A percentile compares a stretch with the other conserved stretches of the same genome.
These are phyloP conservation scores for Tylopilus cervinicoccineus DNA, from an alignment of 768 basidiomycete species.

Conservation along the genomic window DNA sequence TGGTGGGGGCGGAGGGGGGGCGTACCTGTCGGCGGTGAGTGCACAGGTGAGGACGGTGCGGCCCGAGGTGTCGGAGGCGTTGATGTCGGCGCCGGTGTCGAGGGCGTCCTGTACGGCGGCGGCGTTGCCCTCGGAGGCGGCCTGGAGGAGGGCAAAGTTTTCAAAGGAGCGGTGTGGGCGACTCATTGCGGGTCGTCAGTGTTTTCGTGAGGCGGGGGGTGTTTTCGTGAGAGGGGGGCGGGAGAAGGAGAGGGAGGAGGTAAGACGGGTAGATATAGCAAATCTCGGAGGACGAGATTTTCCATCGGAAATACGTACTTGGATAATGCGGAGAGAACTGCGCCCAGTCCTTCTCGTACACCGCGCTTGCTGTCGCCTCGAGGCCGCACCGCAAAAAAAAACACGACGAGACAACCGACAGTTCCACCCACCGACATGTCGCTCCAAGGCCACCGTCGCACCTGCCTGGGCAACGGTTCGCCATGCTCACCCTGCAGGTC, in stretches of 20 bases:
- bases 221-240: slow-evolving; percentile 23
- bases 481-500: too few species aligned
- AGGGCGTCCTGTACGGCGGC: slow-evolving; percentile 51
- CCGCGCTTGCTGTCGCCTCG: slow-evolving; percentile 24
- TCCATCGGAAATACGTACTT: slow-evolving; percentile 23
- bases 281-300: slow-evolving; percentile 11
- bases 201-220: slow-evolving; percentile 24
- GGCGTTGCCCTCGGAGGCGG: slow-evolving; percentile 55
- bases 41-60: slow-evolving; percentile 65
- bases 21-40: slow-evolving; percentile 69
- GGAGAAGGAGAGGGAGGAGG: slow-evolving; percentile 1
- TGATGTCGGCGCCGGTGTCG: slow-evolving; percentile 61
- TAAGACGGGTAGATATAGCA: slow-evolving; percentile 18
- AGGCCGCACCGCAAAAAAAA: slow-evolving; percentile 19
- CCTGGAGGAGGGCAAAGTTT: slow-evolving; percentile 46
- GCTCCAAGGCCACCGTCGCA: too few species aligned
- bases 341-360: slow-evolving; percentile 9
- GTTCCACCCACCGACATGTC: not conserved
- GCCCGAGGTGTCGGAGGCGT: slow-evolving; percentile 57
- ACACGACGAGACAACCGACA: slow-evolving; percentile 6
- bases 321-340: slow-evolving; percentile 24
- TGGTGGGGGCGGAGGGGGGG: slow-evolving; percentile 4
- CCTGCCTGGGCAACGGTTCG: too few species aligned
- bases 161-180: slow-evolving; percentile 37
- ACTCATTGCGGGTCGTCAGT: slow-evolving; percentile 34